phyloP scores from a whole-genome alignment of 805 yeast genomes.

The Kodamaea neixiangensis region DNA sequence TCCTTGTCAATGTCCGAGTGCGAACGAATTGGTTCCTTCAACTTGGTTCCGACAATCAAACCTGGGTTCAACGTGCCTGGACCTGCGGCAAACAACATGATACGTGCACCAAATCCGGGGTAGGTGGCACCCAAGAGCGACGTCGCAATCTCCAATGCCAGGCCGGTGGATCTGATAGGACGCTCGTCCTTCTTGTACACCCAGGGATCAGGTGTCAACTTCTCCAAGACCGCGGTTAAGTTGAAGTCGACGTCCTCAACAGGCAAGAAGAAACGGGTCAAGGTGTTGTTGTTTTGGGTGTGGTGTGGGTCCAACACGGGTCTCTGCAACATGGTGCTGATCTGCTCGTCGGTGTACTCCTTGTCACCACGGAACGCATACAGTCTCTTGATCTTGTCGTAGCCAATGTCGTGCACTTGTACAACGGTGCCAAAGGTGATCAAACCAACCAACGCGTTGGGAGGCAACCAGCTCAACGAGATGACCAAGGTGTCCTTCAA shows the following conservation, averaged over 20 bases:
- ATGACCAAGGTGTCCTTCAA: slow-evolving; percentile 78
- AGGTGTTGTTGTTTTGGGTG: slow-evolving; percentile 28
- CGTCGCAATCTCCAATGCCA: slow-evolving; percentile 85
- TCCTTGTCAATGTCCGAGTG: slow-evolving; percentile 96
- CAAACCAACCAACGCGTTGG: slow-evolving; percentile 84
- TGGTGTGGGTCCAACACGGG: slow-evolving; percentile 29
- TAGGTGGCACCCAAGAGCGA: slow-evolving; percentile 78
- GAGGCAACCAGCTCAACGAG: slow-evolving; percentile 79
- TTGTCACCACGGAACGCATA: slow-evolving; percentile 88
- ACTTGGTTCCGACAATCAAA: slow-evolving; percentile 83
- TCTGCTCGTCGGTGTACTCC: slow-evolving; percentile 74
- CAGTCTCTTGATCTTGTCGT: slow-evolving; percentile 67
- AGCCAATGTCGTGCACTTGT: slow-evolving; percentile 78
- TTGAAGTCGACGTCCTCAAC: slow-evolving; percentile 80
- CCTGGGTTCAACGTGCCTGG: slow-evolving; percentile 97
- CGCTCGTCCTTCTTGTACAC: slow-evolving; percentile 80
- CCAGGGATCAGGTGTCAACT: slow-evolving; percentile 84
- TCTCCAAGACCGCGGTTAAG: slow-evolving; percentile 76
- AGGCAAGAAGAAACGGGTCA: slow-evolving; percentile 70
- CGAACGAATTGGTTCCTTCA: slow-evolving; percentile 95
- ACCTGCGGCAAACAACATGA: slow-evolving; percentile 90
- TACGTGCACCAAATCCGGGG: slow-evolving; percentile 84
- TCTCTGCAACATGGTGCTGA: slow-evolving; percentile 52
- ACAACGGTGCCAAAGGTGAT: slow-evolving; percentile 90
- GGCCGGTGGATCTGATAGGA: slow-evolving; percentile 89